Evolutionary conservation across 2,329 filamentous ascomycete genomes (phyloP).

Genomic region (Pseudogymnoascus sp.): DNA sequence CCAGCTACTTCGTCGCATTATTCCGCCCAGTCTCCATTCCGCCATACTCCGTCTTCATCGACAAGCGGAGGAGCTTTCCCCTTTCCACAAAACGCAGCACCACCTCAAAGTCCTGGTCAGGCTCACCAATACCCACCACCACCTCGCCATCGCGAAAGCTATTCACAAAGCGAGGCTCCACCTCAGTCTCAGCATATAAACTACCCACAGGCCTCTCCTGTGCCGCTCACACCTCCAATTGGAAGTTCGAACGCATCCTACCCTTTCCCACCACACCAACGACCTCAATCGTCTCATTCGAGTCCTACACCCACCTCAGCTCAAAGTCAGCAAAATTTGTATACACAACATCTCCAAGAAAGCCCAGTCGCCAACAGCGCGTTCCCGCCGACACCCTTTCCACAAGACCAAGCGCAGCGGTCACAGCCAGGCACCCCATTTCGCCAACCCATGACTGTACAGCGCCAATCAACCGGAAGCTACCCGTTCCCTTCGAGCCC

Average conservation of each 20-base stretch:
- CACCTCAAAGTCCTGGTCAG: slow-evolving; percentile 27
- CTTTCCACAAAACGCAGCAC: slow-evolving; percentile 24
- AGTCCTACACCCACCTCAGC: slow-evolving; percentile 54
- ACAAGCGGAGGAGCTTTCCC: slow-evolving; percentile 23
- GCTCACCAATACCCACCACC: slow-evolving; percentile 24
- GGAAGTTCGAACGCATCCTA: slow-evolving; percentile 25
- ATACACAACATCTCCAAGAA: slow-evolving; percentile 41
- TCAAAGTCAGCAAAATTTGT: slow-evolving; percentile 49
- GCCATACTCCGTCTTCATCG: slow-evolving; percentile 25
- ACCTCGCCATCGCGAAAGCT: slow-evolving; percentile 24
- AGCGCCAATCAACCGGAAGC: slow-evolving; percentile 36
- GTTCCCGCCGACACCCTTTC: slow-evolving; percentile 20
- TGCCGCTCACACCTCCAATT: slow-evolving; percentile 28
- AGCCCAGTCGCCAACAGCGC: slow-evolving; percentile 37
- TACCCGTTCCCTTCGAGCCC: slow-evolving; percentile 49
- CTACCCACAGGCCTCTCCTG: slow-evolving; percentile 22
- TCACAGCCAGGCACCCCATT: slow-evolving; percentile 36
- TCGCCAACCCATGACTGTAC: slow-evolving; percentile 40
- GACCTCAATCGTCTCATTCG: slow-evolving; percentile 52
- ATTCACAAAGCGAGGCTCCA: slow-evolving; percentile 19
- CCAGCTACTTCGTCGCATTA: slow-evolving; percentile 30
- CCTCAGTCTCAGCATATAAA: slow-evolving; percentile 24
- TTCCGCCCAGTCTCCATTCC: slow-evolving; percentile 28
- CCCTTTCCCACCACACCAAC: slow-evolving; percentile 32
- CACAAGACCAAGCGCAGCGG: slow-evolving; percentile 22